phyloP scores from a whole-genome alignment of 192 early-diverging fungal species.

The Allomyces macrogynus region DNA sequence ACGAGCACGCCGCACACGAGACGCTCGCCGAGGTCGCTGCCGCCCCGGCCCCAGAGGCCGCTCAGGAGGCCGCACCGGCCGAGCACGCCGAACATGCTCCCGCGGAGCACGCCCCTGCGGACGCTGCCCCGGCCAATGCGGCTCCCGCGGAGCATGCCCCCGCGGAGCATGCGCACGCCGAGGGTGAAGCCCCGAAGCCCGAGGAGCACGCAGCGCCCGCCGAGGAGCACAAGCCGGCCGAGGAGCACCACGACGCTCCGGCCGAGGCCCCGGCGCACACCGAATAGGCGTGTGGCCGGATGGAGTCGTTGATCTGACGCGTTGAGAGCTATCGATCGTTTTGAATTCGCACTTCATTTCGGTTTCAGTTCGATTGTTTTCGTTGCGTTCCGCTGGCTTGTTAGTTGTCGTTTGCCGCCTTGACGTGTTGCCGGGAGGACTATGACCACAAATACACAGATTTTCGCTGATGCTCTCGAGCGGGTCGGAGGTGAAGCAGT shows the following conservation, averaged over 20 bases:
- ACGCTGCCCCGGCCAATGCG: background rate
- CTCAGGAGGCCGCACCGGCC: background rate
- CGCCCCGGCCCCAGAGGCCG: background rate
- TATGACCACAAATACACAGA: too few relatives aligned
- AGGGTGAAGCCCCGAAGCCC: background rate
- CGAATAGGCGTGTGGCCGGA: background rate
- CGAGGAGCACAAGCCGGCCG: background rate
- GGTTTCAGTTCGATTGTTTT: too few relatives aligned
- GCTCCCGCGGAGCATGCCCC: background rate
- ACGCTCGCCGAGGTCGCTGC: background rate
- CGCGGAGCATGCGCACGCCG: background rate
- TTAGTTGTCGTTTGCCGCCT: too few relatives aligned
- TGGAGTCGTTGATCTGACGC: too few relatives aligned
- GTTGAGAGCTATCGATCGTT: too few relatives aligned
- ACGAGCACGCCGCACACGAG: background rate
- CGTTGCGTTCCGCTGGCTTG: too few relatives aligned
- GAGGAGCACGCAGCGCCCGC: background rate
- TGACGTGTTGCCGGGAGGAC: too few relatives aligned
- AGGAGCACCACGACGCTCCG: background rate
- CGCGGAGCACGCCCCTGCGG: background rate
- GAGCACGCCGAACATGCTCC: background rate
- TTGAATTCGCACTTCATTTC: too few relatives aligned
- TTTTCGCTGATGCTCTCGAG: too few relatives aligned
- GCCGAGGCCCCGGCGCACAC: background rate
- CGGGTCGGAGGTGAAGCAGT: too few relatives aligned